Base-by-base conservation (phyloP, 345 rosid genomes). In the Dovyalis caffra region DNA sequence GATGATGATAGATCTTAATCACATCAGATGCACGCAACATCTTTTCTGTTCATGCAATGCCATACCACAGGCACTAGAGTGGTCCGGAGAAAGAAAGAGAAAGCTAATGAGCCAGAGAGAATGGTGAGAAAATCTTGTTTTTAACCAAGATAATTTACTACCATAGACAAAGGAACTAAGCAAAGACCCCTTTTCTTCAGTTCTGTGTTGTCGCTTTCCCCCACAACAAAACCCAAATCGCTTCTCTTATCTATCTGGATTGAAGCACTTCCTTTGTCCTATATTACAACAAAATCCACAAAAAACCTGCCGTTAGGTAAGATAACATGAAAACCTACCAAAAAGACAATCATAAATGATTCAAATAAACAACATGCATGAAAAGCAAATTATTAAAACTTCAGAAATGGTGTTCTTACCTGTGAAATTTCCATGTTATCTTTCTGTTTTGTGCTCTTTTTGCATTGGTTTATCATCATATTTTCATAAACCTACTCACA, bases 151-250 rank as follows among this genome's bases (percentile, higher is more conserved):
- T 80, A 83, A 69, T 85, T 87, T 5, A 78, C 79, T 67, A 74
- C 78, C 89, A 78, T 76, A 3, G 92, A 83, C 78, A 89, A 20
- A 35, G 97, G 91, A 76, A 87, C 93, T 71, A 91, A 80, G 83
- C 93, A 85, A 40, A 88, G 90, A 45, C 92, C 92, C 77, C 76
- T 88, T 66, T 83, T 87, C 90, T 88, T 83, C 83, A 91, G 76
- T 79, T 85, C 88, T 29, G 84, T 77, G 69, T 58, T 68, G 71
- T 85, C 82, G 62, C 77, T 79, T 34, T 75, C 80, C 43, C 73
- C 74, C 26, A 62, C 84, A 21, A 25, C 29, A 57, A 74, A 69
- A 40, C 72, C 85, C 73, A 65, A 18, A 69, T 35, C 83, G 21
- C 69, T 66, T 70, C 71, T 77, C 38, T 56, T 80, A 1, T 69